Conservation (phyloP, 1,284 basidiomycete genomes). For the Meira nashicola region DNA sequence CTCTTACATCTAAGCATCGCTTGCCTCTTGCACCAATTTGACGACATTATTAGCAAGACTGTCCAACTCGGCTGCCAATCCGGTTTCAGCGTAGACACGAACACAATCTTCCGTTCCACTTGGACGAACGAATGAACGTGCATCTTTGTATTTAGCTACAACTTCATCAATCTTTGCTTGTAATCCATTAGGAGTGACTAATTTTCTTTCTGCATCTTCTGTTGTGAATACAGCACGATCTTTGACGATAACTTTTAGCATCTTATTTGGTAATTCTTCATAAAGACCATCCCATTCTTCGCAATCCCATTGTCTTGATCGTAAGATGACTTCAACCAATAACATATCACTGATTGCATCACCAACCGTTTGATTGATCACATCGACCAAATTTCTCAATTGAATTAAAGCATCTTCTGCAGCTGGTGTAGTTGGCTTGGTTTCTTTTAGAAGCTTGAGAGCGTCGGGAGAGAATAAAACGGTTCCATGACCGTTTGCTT, state of each 20-base stretch:
- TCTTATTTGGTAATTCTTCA: slow-evolving; percentile 85
- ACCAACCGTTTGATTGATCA: slow-evolving; percentile 98
- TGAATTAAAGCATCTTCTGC: slow-evolving; percentile 61
- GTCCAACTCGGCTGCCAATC: slow-evolving; percentile 68
- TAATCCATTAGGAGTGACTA: slow-evolving; percentile 73
- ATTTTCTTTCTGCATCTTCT: slow-evolving; percentile 83
- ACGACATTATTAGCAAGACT: slow-evolving; percentile 37
- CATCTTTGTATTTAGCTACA: slow-evolving; percentile 73
- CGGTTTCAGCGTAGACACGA: slow-evolving; percentile 92
- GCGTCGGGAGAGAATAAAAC: slow-evolving; percentile 77
- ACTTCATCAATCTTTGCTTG: slow-evolving; percentile 83
- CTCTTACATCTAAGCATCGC: neutral
- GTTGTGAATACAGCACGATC: slow-evolving; percentile 83
- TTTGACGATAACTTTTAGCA: slow-evolving; percentile 89
- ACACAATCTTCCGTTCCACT: slow-evolving; percentile 99
- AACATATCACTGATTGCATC: slow-evolving; percentile 96
- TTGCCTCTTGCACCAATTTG: slow-evolving; percentile 29
- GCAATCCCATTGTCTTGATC: slow-evolving; percentile 60
- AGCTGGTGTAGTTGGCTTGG: slow-evolving; percentile 72
- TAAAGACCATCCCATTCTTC: slow-evolving; percentile 90
- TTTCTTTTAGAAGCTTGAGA: slow-evolving; percentile 56
- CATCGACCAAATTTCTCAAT: slow-evolving; percentile 62
- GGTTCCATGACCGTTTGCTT: slow-evolving; percentile 98
- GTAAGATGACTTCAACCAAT: slow-evolving; percentile 85
- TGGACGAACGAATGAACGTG: slow-evolving; percentile 87